Evolutionary conservation across 1,284 basidiomycete genomes (phyloP).

Genomic region (Malassezia nana): DNA sequence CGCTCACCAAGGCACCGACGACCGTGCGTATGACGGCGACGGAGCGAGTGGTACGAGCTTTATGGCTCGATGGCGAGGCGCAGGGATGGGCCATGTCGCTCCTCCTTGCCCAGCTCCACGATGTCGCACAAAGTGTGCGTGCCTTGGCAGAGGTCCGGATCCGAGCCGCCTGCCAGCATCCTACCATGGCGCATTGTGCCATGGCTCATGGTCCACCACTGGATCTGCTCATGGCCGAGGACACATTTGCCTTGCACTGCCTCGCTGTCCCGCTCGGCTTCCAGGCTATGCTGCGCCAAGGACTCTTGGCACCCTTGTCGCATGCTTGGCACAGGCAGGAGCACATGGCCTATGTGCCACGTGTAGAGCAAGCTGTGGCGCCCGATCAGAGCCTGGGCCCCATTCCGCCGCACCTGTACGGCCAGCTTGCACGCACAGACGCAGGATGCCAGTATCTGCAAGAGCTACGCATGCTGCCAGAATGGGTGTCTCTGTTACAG

Average conservation of each 20-base stretch:
- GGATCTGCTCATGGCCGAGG: slow-evolving; percentile 87
- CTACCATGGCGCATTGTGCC: slow-evolving; percentile 73
- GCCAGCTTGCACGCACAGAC: slow-evolving; percentile 89
- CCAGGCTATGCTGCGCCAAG: slow-evolving; percentile 75
- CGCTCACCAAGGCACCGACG: slow-evolving; percentile 57
- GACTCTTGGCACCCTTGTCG: slow-evolving; percentile 88
- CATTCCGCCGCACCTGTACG: slow-evolving; percentile 91
- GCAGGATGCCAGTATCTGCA: slow-evolving; percentile 80
- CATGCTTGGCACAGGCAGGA: slow-evolving; percentile 68
- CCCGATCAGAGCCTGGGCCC: slow-evolving; percentile 53
- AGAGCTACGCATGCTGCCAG: slow-evolving; percentile 49
- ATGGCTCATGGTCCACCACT: slow-evolving; percentile 88
- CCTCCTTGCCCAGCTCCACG: slow-evolving; percentile 88
- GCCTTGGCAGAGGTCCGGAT: slow-evolving; percentile 78
- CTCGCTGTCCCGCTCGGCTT: slow-evolving; percentile 90
- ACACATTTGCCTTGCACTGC: slow-evolving; percentile 73
- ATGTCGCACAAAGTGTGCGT: slow-evolving; percentile 77
- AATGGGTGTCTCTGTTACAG: neutral
- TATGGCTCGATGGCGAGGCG: slow-evolving; percentile 22
- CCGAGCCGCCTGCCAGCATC: slow-evolving; percentile 76
- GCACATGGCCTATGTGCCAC: slow-evolving; percentile 62
- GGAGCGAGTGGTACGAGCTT: slow-evolving; percentile 61
- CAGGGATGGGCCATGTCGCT: slow-evolving; percentile 51
- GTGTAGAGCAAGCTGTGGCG: slow-evolving; percentile 60
- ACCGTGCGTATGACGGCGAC: slow-evolving; percentile 68